These are phyloP conservation scores for Chrysoporthe deuterocubensis DNA, from an alignment of 2,329 filamentous ascomycete genomes.

Conservation along the genomic window DNA sequence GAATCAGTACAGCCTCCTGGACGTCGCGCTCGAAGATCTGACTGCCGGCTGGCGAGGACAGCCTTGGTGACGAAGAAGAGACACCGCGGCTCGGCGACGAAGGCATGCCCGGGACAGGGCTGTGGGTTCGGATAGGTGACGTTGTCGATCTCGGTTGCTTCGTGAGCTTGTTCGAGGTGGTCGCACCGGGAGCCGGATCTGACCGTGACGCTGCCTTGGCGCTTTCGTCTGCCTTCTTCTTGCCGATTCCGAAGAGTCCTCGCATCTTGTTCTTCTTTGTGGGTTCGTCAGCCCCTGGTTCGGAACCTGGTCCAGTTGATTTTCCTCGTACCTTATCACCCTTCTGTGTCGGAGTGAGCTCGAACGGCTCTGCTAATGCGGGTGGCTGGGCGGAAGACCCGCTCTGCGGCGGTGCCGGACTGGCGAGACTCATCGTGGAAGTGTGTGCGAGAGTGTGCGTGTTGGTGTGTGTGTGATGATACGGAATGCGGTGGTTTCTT, in stretches of 20 bases:
- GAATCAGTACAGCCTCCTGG: slow-evolving; percentile 74
- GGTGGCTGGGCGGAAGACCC: slow-evolving; percentile 36
- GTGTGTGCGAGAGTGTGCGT: neutral
- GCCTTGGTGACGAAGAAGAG: slow-evolving; percentile 68
- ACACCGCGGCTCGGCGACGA: slow-evolving; percentile 69
- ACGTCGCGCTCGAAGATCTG: slow-evolving; percentile 95
- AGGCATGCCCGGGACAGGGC: slow-evolving; percentile 49
- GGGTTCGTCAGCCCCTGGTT: slow-evolving; percentile 35
- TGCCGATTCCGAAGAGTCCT: slow-evolving; percentile 64
- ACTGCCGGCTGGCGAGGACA: slow-evolving; percentile 77
- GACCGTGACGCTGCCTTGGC: slow-evolving; percentile 40
- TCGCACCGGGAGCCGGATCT: slow-evolving; percentile 40
- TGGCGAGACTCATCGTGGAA: slow-evolving; percentile 37
- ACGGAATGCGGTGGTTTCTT: slow-evolving; percentile 15
- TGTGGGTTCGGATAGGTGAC: slow-evolving; percentile 41
- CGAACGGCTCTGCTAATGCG: slow-evolving; percentile 34
- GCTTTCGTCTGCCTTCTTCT: slow-evolving; percentile 60
- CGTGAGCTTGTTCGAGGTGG: slow-evolving; percentile 31
- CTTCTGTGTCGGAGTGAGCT: slow-evolving; percentile 30
- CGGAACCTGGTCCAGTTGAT: slow-evolving; percentile 33
- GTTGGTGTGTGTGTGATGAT: neutral
- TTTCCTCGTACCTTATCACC: slow-evolving; percentile 41
- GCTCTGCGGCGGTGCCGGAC: slow-evolving; percentile 33
- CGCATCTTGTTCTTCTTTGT: slow-evolving; percentile 54
- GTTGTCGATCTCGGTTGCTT: slow-evolving; percentile 38